Evolutionary conservation across 2,329 filamentous ascomycete species (phyloP).

Genomic region (Aureobasidium pullulans): DNA sequence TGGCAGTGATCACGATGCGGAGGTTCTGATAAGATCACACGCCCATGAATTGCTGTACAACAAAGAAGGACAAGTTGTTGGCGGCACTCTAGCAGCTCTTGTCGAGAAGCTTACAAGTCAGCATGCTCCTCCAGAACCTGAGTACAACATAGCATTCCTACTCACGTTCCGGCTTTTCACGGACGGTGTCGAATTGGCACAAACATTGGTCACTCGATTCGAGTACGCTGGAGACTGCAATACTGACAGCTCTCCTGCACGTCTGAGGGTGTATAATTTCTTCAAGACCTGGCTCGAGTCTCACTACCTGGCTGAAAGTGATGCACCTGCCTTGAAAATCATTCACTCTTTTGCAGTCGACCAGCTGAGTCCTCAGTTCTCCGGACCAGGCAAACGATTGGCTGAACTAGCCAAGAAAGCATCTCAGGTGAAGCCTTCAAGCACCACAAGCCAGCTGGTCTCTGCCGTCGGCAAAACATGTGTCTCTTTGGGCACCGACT

Average conservation of each 20-base stretch:
- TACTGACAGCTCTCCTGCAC: conserved; percentile 69
- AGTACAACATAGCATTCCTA: conserved; percentile 92
- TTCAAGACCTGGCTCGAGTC: conserved; percentile 97
- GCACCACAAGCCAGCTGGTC: conserved; percentile 46
- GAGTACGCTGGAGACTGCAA: conserved; percentile 79
- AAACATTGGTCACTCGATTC: conserved; percentile 81
- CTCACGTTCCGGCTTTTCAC: conserved; percentile 93
- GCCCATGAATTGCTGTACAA: conserved; percentile 88
- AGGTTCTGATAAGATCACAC: conserved; percentile 83
- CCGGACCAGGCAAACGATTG: conserved; percentile 72
- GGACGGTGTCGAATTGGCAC: conserved; percentile 68
- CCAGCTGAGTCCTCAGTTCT: conserved; percentile 60
- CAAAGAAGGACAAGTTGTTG: conserved; percentile 90
- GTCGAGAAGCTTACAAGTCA: conserved; percentile 93
- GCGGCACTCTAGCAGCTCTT: conserved; percentile 80
- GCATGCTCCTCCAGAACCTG: conserved; percentile 82
- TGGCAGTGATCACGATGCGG: conserved; percentile 61
- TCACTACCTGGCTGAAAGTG: conserved; percentile 81
- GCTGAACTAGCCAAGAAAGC: conserved; percentile 68
- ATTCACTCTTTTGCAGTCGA: conserved; percentile 75
- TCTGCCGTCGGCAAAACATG: conserved; percentile 85
- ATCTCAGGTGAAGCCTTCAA: conserved; percentile 38
- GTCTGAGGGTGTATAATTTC: conserved; percentile 86
- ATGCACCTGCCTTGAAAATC: conserved; percentile 64
- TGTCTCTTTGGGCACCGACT: conserved; percentile 63